phyloP scores from a whole-genome alignment of 257 asterid species.

The Solanum chiquidenum region DNA sequence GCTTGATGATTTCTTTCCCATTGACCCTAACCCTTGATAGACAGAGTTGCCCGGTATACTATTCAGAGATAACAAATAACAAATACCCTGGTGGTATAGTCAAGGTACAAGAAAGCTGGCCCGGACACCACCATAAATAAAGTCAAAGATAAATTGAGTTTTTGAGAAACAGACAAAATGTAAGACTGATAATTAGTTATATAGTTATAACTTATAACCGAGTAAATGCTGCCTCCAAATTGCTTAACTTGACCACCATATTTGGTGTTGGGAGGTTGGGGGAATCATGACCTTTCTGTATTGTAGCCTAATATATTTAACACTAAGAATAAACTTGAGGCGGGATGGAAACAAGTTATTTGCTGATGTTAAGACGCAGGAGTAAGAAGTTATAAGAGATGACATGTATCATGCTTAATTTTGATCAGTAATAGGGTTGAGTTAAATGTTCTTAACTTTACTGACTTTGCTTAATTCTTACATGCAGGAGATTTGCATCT shows the following conservation, averaged over 20 bases:
- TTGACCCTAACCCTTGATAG: not conserved
- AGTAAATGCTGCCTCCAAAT: not conserved
- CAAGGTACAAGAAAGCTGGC: not conserved
- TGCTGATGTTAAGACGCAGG: not conserved
- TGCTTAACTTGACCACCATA: not conserved
- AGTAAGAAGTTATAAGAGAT: not conserved
- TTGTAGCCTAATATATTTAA: not conserved
- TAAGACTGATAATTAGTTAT: not conserved
- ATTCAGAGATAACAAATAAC: not conserved
- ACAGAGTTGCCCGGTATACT: not conserved
- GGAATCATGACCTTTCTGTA: not conserved
- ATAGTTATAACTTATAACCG: not conserved
- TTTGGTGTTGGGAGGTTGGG: not conserved
- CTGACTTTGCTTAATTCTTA: not conserved
- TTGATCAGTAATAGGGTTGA: not conserved
- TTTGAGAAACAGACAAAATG: not conserved
- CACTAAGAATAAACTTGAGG: not conserved
- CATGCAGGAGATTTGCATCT: slow-evolving; percentile 31
- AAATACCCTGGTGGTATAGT: not conserved
- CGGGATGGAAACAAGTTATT: not conserved
- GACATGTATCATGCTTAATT: not conserved
- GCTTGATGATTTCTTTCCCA: not conserved
- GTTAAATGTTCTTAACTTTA: not conserved
- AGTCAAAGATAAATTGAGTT: not conserved
- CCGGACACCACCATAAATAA: not conserved